phyloP scores from a whole-genome alignment of 2,329 filamentous ascomycete species.

The Ceratocystis diversiconidia region DNA sequence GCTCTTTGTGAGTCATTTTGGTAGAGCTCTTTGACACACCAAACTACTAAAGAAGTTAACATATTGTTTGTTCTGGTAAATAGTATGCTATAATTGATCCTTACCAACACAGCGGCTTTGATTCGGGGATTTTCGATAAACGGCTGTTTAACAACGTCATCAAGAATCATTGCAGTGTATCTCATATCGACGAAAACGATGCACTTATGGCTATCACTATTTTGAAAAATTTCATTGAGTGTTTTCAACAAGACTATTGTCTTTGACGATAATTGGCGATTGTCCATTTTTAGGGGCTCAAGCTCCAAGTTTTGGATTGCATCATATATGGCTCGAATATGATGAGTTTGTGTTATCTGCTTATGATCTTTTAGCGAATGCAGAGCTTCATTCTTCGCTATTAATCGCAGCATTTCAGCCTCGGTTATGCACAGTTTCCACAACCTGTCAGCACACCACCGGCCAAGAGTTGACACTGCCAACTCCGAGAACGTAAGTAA shows the following conservation, averaged over 20 bases:
- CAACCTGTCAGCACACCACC: conserved; percentile 72
- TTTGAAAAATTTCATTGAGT: conserved; percentile 48
- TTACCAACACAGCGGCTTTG: conserved; percentile 47
- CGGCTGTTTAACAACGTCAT: conserved; percentile 47
- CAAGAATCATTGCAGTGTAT: conserved; percentile 60
- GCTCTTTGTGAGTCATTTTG: conserved; percentile 55
- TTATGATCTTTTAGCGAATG: neutral
- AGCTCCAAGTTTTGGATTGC: neutral
- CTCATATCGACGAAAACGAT: conserved; percentile 79
- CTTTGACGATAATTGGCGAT: conserved; percentile 52
- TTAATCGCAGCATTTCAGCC: conserved; percentile 45
- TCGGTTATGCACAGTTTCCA: conserved; percentile 60
- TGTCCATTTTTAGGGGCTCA: neutral
- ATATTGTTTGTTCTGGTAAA: conserved; percentile 20
- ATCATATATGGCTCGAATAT: neutral
- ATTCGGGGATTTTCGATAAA: conserved; percentile 44
- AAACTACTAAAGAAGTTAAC: conserved; percentile 24
- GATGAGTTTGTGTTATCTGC: neutral
- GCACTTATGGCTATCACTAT: conserved; percentile 46
- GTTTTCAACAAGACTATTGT: conserved; percentile 47
- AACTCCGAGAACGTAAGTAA: conserved; percentile 45
- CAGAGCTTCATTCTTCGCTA: conserved; percentile 32
- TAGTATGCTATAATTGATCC: conserved; percentile 16
- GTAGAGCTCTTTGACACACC: neutral
- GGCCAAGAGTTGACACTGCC: conserved; percentile 54